Evolutionary conservation across 441 rosid species (phyloP).

Genomic region (Pelargonium citronellum): DNA sequence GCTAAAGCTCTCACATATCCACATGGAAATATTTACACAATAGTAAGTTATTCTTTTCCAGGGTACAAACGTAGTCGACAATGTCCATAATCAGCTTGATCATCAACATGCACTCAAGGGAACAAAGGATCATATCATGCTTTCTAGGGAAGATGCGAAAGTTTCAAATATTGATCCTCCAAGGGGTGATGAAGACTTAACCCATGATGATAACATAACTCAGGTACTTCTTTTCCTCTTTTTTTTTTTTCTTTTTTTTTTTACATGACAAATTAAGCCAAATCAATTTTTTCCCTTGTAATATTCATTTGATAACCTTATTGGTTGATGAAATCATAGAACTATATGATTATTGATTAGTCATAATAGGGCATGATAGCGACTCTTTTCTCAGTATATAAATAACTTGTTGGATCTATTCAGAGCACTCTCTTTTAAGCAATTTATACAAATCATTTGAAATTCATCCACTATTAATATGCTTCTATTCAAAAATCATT

Average conservation of each 20-base stretch:
- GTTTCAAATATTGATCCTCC: constrained; percentile 20
- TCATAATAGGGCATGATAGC: too few relatives aligned
- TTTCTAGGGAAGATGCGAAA: constrained; percentile 26
- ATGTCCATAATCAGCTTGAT: constrained; percentile 22
- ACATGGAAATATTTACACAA: constrained; percentile 11
- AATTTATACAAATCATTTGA: too few relatives aligned
- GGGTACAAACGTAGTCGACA: constrained; percentile 25
- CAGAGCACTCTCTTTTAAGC: too few relatives aligned
- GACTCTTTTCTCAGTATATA: too few relatives aligned
- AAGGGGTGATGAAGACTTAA: constrained; percentile 26
- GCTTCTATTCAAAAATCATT: too few relatives aligned
- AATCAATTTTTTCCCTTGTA: not conserved
- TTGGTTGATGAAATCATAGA: too few relatives aligned
- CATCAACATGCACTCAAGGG: constrained; percentile 25
- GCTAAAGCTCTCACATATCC: not conserved
- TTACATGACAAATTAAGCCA: constrained; percentile 3
- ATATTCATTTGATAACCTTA: too few relatives aligned
- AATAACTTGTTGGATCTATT: too few relatives aligned
- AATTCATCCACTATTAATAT: too few relatives aligned
- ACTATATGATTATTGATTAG: too few relatives aligned
- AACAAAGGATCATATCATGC: constrained; percentile 12
- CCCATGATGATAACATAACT: constrained; percentile 45
- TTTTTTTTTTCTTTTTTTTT: constrained; percentile 5
- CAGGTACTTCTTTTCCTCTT: constrained; percentile 40
- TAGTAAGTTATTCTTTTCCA: constrained; percentile 26